Conservation (phyloP, 2,329 filamentous ascomycete genomes). For the Pseudogymnoascus sp. region DNA sequence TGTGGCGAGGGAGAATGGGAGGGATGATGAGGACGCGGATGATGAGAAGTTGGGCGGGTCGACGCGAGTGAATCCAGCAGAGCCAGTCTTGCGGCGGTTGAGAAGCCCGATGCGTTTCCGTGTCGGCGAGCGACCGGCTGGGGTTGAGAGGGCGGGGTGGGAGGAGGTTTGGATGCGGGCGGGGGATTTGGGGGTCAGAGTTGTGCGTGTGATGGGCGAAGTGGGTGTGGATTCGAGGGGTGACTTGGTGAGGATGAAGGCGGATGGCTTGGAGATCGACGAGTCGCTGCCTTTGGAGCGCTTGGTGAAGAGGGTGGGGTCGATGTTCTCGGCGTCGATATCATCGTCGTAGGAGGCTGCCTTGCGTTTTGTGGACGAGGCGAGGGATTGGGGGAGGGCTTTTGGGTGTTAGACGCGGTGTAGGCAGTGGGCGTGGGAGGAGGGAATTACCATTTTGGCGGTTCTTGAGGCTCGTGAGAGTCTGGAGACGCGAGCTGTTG, state of each 20-base stretch:
- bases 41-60: constrained; percentile 57
- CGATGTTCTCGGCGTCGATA: constrained; percentile 54
- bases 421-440: constrained; percentile 1
- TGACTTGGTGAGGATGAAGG: constrained; percentile 25
- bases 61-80: constrained; percentile 53
- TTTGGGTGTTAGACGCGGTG: constrained; percentile 10
- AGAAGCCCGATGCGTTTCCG: constrained; percentile 57
- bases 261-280: constrained; percentile 25
- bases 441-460: constrained; percentile 55
- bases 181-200: constrained; percentile 47
- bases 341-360: constrained; percentile 39
- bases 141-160: constrained; percentile 52
- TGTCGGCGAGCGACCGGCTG: constrained; percentile 74
- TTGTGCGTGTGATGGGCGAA: constrained; percentile 24
- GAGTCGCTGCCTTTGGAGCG: constrained; percentile 44
- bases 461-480: constrained; percentile 68
- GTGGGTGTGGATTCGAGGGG: constrained; percentile 17
- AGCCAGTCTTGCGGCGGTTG: constrained; percentile 56
- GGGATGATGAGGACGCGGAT: constrained; percentile 30
- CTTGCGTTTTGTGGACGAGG: constrained; percentile 45
- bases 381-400: constrained; percentile 16
- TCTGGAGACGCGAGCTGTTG: constrained; percentile 60
- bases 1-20: constrained; percentile 75
- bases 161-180: constrained; percentile 33
- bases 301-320: constrained; percentile 45